Evolutionary conservation across 2,329 filamentous ascomycete species (phyloP).

Genomic region (Neurospora crassa): DNA sequence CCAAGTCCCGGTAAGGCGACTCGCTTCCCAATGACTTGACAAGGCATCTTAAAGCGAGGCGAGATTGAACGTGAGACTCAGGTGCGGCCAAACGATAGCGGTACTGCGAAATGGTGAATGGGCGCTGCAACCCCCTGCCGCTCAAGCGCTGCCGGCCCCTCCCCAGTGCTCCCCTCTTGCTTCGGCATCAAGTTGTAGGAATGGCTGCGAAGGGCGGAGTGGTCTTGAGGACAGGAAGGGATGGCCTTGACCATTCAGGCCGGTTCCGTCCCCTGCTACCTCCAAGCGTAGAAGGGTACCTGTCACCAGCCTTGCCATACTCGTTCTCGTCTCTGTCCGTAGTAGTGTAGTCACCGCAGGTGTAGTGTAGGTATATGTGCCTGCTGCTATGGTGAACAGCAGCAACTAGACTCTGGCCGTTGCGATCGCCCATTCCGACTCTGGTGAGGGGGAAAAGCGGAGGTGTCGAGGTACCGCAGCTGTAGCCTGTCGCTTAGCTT

Average conservation of each 20-base stretch:
- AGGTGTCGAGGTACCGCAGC: background rate
- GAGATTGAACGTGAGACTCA: background rate
- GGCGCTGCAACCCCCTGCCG: constrained; percentile 12
- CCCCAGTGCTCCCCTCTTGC: constrained; percentile 6
- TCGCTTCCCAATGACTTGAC: background rate
- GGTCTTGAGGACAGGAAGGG: constrained; percentile 1
- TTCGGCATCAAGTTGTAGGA: constrained; percentile 5
- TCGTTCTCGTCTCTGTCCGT: background rate
- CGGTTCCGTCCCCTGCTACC: constrained; percentile 10
- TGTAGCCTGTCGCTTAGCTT: background rate
- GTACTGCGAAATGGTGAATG: background rate
- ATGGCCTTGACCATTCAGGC: constrained; percentile 14
- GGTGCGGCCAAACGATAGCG: background rate
- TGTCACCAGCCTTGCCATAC: background rate
- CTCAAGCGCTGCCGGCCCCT: constrained; percentile 8
- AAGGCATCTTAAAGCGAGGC: background rate
- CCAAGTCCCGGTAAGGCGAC: background rate
- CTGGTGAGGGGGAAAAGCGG: background rate
- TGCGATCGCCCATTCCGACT: background rate
- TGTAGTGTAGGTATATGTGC: constrained; percentile 14
- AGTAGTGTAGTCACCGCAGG: background rate
- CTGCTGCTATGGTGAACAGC: constrained; percentile 13
- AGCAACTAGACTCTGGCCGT: constrained; percentile 2
- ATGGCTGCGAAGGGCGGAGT: constrained; percentile 1
- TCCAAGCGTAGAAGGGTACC: background rate